A percentile compares a stretch with the other conserved stretches of the same genome.
Evolutionary conservation across 1,139 yeast species (phyloP).

Genomic region (Blastobotrys proliferans): DNA sequence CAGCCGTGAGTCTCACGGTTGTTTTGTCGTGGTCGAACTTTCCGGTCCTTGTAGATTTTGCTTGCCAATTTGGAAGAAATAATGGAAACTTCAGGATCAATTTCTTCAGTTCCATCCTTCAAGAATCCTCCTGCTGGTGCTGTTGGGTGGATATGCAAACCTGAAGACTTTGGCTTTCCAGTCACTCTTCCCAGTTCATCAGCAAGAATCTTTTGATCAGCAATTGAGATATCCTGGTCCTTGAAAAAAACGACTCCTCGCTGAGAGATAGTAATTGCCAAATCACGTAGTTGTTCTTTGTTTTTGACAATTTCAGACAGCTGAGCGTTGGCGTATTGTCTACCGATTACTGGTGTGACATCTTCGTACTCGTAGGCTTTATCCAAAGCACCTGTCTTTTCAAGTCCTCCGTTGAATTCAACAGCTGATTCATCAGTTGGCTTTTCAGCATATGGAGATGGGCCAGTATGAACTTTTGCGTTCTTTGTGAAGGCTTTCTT

Average conservation of each 20-base stretch:
- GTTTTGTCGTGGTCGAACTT: background rate
- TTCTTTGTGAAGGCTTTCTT: slow-evolving; percentile 12
- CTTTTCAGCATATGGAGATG: slow-evolving; percentile 27
- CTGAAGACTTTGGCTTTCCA: slow-evolving; percentile 63
- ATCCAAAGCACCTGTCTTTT: slow-evolving; percentile 23
- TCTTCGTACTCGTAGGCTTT: slow-evolving; percentile 29
- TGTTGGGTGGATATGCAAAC: slow-evolving; percentile 46
- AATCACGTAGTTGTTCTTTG: slow-evolving; percentile 44
- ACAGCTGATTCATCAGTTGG: slow-evolving; percentile 19
- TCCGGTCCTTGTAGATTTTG: slow-evolving; percentile 20
- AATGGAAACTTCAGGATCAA: slow-evolving; percentile 28
- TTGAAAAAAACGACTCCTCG: slow-evolving; percentile 67
- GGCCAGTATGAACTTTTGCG: slow-evolving; percentile 17
- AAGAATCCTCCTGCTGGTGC: slow-evolving; percentile 32
- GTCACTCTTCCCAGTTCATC: slow-evolving; percentile 59
- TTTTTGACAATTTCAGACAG: slow-evolving; percentile 49
- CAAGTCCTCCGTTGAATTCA: slow-evolving; percentile 19
- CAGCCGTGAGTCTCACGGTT: slow-evolving; percentile 28
- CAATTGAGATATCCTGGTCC: slow-evolving; percentile 57
- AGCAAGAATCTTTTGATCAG: slow-evolving; percentile 50
- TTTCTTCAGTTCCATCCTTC: slow-evolving; percentile 19
- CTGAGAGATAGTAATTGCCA: slow-evolving; percentile 59
- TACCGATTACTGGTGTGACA: slow-evolving; percentile 31
- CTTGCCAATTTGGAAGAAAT: slow-evolving; percentile 26
- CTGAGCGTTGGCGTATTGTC: slow-evolving; percentile 28